Percentiles rank a stretch among this genome's conserved stretches.
Conservation (phyloP, 495 filamentous ascomycete genomes). For the Aspergillus biplanus region DNA sequence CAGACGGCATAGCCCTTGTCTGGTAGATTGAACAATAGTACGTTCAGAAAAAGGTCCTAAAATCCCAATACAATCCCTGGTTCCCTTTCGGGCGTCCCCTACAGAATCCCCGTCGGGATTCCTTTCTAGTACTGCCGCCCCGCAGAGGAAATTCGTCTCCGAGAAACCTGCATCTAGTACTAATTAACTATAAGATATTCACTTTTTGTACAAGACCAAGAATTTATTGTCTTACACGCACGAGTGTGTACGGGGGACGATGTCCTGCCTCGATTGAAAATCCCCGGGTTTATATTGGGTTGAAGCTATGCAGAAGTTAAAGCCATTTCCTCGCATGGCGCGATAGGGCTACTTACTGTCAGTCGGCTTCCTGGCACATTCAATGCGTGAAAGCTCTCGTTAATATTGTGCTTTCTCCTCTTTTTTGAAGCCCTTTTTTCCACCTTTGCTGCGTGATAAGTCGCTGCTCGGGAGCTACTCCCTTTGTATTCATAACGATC, state of each 20-base stretch:
- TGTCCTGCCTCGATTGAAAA: conserved; percentile 73
- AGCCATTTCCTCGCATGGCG: conserved; percentile 17
- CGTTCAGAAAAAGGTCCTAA: too few relatives aligned
- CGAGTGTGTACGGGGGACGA: conserved; percentile 59
- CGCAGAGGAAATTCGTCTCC: conserved; percentile 64
- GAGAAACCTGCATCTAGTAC: conserved; percentile 70
- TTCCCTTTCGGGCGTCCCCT: not conserved
- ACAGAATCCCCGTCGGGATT: not conserved
- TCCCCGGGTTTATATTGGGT: conserved; percentile 51
- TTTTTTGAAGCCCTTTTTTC: conserved; percentile 40
- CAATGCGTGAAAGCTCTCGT: conserved; percentile 64
- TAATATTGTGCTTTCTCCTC: conserved; percentile 51
- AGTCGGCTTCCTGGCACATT: conserved; percentile 65
- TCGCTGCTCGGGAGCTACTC: conserved; percentile 16
- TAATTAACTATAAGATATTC: conserved; percentile 25
- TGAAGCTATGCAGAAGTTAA: conserved; percentile 51
- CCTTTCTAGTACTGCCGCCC: not conserved
- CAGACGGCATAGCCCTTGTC: too few relatives aligned
- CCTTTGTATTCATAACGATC: conserved; percentile 56
- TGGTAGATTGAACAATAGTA: too few relatives aligned
- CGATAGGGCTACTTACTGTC: conserved; percentile 53
- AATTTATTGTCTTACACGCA: conserved; percentile 40
- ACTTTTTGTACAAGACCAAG: conserved; percentile 14
- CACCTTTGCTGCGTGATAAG: conserved; percentile 37
- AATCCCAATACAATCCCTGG: too few relatives aligned